Evolutionary conservation across 345 rosid genomes (phyloP).

Genomic region (Populus tremula): DNA sequence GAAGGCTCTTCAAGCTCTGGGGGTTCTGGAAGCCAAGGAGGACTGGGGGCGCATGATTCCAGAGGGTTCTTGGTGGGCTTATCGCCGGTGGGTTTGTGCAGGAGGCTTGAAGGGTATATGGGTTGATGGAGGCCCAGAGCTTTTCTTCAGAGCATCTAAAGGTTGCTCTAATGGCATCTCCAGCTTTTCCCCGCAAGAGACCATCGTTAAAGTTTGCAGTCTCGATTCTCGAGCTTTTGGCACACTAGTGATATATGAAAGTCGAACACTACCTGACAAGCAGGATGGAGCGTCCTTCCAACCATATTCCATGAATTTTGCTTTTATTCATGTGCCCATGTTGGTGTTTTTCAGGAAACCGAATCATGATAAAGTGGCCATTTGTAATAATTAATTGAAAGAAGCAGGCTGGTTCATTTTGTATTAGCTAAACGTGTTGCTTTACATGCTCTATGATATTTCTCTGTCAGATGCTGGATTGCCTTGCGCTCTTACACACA

Average conservation of each 20-base stretch:
- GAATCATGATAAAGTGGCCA: background rate
- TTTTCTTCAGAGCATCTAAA: conserved; percentile 42
- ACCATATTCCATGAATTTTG: background rate
- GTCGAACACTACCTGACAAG: background rate
- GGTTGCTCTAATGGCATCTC: conserved; percentile 29
- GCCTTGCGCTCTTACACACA: background rate
- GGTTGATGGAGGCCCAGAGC: conserved; percentile 57
- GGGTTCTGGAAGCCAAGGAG: conserved; percentile 44
- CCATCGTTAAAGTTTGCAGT: conserved; percentile 13
- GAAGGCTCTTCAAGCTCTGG: conserved; percentile 77
- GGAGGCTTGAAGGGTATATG: conserved; percentile 55
- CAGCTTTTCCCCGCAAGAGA: conserved; percentile 21
- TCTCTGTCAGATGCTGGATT: background rate
- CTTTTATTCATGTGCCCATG: background rate
- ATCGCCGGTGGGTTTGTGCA: conserved; percentile 55
- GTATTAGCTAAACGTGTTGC: background rate
- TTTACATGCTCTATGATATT: background rate
- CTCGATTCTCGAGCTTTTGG: background rate
- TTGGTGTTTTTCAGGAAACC: background rate
- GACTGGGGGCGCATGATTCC: conserved; percentile 55
- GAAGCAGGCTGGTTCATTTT: background rate
- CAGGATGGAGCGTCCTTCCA: background rate
- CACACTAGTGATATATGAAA: background rate
- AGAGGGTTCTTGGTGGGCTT: conserved; percentile 58
- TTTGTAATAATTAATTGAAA: background rate